Conservation (phyloP, 768 basidiomycete species). For the Suillus alpinus region DNA sequence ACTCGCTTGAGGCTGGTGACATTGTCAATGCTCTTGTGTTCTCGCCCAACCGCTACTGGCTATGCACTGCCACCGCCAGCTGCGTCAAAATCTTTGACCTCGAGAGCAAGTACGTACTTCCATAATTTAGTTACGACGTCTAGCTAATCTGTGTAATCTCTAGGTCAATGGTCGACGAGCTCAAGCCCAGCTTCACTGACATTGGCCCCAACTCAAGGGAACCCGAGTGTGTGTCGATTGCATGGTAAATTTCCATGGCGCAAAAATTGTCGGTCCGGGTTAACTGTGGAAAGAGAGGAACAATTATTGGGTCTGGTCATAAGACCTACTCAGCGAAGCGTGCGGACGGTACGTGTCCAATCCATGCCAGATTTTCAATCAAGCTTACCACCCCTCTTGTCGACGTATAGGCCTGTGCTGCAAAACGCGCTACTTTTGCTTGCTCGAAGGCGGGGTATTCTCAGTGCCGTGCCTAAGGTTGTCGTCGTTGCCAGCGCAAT, state of each 20-base stretch:
- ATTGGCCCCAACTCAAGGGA: constrained; percentile 67
- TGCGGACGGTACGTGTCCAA: constrained; percentile 50
- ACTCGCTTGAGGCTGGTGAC: constrained; percentile 98
- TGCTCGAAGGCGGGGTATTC: too few relatives aligned
- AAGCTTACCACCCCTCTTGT: constrained; percentile 8
- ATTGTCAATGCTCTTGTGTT: constrained; percentile 99
- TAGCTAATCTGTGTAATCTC: neutral
- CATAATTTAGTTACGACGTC: neutral
- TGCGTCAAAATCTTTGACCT: constrained; percentile 99
- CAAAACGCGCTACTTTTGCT: constrained; percentile 82
- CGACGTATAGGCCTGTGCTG: constrained; percentile 49
- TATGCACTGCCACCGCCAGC: constrained; percentile 96
- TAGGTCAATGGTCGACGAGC: constrained; percentile 97
- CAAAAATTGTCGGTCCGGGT: too few relatives aligned
- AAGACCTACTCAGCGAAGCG: too few relatives aligned
- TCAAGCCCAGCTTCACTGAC: constrained; percentile 91
- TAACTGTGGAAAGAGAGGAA: too few relatives aligned
- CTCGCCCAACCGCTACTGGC: constrained; percentile 99
- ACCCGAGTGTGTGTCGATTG: constrained; percentile 93
- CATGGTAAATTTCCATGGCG: too few relatives aligned
- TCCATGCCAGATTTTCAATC: neutral
- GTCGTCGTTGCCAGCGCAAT: too few relatives aligned
- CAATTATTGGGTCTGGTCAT: too few relatives aligned
- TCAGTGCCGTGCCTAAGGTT: too few relatives aligned
- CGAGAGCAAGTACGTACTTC: constrained; percentile 86